These are phyloP conservation scores for Sclerotinia glacialis DNA, from an alignment of 2,329 filamentous ascomycete genomes.

Conservation along the genomic window DNA sequence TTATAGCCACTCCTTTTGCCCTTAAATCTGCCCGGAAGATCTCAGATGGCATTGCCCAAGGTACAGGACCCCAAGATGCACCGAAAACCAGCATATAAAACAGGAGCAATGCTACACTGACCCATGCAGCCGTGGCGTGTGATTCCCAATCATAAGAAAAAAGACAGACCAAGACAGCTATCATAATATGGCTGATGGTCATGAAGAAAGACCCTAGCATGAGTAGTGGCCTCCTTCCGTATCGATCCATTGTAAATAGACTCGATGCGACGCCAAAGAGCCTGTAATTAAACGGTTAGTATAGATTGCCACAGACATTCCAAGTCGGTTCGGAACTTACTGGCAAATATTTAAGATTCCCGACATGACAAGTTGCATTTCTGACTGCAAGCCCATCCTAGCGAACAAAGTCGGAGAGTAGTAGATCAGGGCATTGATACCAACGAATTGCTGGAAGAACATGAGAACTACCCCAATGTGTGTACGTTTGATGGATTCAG, in stretches of 20 bases:
- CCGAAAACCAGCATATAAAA: slow-evolving; percentile 63
- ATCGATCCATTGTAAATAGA: slow-evolving; percentile 49
- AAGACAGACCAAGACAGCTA: slow-evolving; percentile 53
- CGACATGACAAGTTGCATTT: slow-evolving; percentile 51
- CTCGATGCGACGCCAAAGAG: slow-evolving; percentile 47
- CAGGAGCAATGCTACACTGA: slow-evolving; percentile 53
- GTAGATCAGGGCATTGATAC: slow-evolving; percentile 54
- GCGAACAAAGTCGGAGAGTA: slow-evolving; percentile 31
- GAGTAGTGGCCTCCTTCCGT: slow-evolving; percentile 47
- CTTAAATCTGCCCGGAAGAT: slow-evolving; percentile 60
- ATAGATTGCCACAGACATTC: background rate
- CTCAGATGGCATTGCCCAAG: slow-evolving; percentile 49
- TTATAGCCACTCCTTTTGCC: slow-evolving; percentile 63
- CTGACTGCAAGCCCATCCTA: slow-evolving; percentile 32
- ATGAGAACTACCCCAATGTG: slow-evolving; percentile 50
- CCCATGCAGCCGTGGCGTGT: slow-evolving; percentile 53
- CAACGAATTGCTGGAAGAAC: slow-evolving; percentile 57
- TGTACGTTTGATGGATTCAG: slow-evolving; percentile 48
- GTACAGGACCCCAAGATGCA: slow-evolving; percentile 25
- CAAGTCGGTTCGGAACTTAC: background rate
- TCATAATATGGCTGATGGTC: slow-evolving; percentile 48
- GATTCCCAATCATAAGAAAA: slow-evolving; percentile 50
- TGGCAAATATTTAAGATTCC: slow-evolving; percentile 47
- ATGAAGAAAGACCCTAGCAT: slow-evolving; percentile 46
- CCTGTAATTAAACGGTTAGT: background rate